A percentile compares a stretch with the other conserved stretches of the same genome.
Conservation (phyloP, 345 rosid species). For the Trapa incisa region DNA sequence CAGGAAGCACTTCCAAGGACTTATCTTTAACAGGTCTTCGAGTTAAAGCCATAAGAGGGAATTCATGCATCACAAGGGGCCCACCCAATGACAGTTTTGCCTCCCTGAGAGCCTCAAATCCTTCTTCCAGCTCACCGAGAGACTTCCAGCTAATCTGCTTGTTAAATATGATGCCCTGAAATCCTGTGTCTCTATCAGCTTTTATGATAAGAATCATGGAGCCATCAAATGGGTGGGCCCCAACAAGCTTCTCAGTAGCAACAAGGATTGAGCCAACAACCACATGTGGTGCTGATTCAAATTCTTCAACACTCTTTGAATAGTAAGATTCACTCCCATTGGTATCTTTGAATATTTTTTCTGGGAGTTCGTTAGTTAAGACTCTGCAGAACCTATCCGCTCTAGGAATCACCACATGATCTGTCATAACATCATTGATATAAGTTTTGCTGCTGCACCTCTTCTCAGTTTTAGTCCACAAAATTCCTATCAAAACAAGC, state of each 20-base stretch:
- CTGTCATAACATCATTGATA: slow-evolving; percentile 15
- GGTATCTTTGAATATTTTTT: slow-evolving; percentile 15
- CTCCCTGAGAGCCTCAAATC: slow-evolving; percentile 41
- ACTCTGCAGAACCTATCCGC: slow-evolving; percentile 39
- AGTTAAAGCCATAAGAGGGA: slow-evolving; percentile 59
- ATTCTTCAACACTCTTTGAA: slow-evolving; percentile 7
- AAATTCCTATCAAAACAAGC: slow-evolving; percentile 31
- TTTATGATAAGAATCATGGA: slow-evolving; percentile 56
- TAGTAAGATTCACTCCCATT: slow-evolving; percentile 13
- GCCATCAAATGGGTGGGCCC: slow-evolving; percentile 42
- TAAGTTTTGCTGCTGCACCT: slow-evolving; percentile 16
- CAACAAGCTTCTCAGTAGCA: slow-evolving; percentile 50
- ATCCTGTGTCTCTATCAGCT: slow-evolving; percentile 37
- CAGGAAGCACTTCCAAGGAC: slow-evolving; percentile 44
- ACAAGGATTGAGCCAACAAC: slow-evolving; percentile 49
- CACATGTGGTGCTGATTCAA: slow-evolving; percentile 23
- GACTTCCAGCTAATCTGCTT: slow-evolving; percentile 65
- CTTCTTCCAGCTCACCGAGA: slow-evolving; percentile 38
- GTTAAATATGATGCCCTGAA: slow-evolving; percentile 72
- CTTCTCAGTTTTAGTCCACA: slow-evolving; percentile 26
- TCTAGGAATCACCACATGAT: slow-evolving; percentile 14
- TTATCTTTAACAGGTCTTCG: slow-evolving; percentile 20
- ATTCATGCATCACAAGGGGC: slow-evolving; percentile 43
- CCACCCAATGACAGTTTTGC: slow-evolving; percentile 67
- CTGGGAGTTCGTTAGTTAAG: slow-evolving; percentile 25